Base-by-base conservation (phyloP, 441 rosid species). In the Euphorbia celastroides region DNA sequence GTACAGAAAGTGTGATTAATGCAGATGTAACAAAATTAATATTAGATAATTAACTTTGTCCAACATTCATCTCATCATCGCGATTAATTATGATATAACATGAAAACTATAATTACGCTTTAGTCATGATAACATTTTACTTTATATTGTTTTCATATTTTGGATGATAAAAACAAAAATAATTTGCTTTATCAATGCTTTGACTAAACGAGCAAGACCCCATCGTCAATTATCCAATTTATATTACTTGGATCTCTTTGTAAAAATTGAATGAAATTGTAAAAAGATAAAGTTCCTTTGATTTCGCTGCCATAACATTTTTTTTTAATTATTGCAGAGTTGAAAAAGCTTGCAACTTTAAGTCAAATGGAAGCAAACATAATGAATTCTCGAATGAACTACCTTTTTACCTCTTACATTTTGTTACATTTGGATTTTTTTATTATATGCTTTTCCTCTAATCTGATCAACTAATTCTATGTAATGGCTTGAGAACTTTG, bases 351-450 rank as follows among this genome's bases (percentile, higher is more conserved):
- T 46, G 5, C 69, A 68, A 70, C 76, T 78, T 78, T 74, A 60
- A 78, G 73, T 78, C 66, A 57, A 23, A 46, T 20, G 73, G 63
- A 78, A 74, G 78, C 78, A 71, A 74, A 65, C 64, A 41, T 41
- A 25, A 62, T 62, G 14, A 62, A 44, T 8, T n/a, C 7, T 51
- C 26, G 7, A 7, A 19, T 51, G 12, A 19, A 51, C 26, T 48
- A 23, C 4, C 23, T 51, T 6, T 3, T 25, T 50, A 1, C 55
- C 22, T 19, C n/a, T n/a, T n/a, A n/a, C n/a, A n/a, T n/a, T n/a
- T n/a, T n/a, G n/a, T n/a, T n/a, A n/a, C n/a, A n/a, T n/a, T n/a
- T n/a, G n/a, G n/a, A n/a, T n/a, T n/a, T n/a, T n/a, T n/a, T n/a
- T n/a, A n/a, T n/a, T n/a, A n/a, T n/a, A n/a, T n/a, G n/a, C n/a